Evolutionary conservation across 1,139 yeast species (phyloP).

Genomic region (Nakaseomyces delphensis): DNA sequence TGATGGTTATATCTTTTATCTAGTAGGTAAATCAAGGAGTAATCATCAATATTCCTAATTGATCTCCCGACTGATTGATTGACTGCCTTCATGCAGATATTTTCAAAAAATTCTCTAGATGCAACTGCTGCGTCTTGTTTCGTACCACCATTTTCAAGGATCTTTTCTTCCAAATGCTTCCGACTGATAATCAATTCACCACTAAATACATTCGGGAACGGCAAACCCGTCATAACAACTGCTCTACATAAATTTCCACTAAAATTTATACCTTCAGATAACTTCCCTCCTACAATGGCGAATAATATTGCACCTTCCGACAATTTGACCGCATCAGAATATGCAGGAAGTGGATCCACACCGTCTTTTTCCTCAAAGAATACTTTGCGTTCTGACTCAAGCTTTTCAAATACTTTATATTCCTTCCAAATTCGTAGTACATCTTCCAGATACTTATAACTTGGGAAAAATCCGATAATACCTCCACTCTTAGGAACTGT

Average conservation of each 20-base stretch:
- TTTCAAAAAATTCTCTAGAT: conserved; percentile 53
- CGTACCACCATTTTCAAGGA: conserved; percentile 24
- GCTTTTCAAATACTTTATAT: conserved; percentile 29
- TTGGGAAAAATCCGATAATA: conserved; percentile 73
- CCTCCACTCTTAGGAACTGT: conserved; percentile 54
- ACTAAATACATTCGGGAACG: conserved; percentile 78
- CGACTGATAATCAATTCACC: conserved; percentile 75
- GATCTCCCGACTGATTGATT: conserved; percentile 93
- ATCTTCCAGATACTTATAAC: conserved; percentile 60
- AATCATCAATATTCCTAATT: conserved; percentile 75
- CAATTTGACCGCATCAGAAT: conserved; percentile 35
- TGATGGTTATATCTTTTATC: conserved; percentile 51
- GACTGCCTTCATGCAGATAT: conserved; percentile 83
- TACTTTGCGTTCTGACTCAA: conserved; percentile 38
- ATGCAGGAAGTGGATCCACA: conserved; percentile 43
- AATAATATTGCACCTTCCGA: conserved; percentile 56
- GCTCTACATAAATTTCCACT: conserved; percentile 80
- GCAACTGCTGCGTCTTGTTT: conserved; percentile 25
- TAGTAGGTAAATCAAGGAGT: conserved; percentile 62
- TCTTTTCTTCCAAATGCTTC: conserved; percentile 49
- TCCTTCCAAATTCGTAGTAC: conserved; percentile 47
- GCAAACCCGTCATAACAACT: conserved; percentile 80
- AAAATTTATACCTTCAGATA: conserved; percentile 93
- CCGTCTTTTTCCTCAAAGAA: conserved; percentile 52
- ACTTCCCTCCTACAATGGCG: conserved; percentile 87